Evolutionary conservation across 2,329 filamentous ascomycete genomes (phyloP).

Genomic region (Leptographium lundbergii): DNA sequence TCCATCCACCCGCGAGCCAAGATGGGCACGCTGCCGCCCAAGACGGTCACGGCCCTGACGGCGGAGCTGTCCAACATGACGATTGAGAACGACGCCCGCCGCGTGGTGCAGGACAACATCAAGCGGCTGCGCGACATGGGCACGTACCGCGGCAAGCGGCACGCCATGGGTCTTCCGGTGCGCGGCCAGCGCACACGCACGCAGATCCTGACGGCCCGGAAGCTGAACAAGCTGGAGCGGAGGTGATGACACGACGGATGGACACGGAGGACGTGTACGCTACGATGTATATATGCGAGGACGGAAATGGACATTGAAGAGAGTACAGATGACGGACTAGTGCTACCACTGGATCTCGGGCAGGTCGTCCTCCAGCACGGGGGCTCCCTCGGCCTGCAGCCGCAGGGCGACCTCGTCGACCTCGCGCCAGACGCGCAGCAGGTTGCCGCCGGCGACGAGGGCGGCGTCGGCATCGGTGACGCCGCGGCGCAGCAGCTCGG

Average conservation of each 20-base stretch:
- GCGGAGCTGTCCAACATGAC: conserved; percentile 83
- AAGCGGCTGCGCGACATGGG: conserved; percentile 79
- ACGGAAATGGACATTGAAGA: too few relatives aligned
- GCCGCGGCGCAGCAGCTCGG: conserved; percentile 59
- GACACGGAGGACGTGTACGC: background rate
- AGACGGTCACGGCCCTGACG: conserved; percentile 70
- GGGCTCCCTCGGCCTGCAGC: conserved; percentile 46
- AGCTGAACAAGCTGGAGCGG: conserved; percentile 47
- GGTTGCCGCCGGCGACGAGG: conserved; percentile 67
- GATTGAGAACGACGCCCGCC: conserved; percentile 77
- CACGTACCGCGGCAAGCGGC: conserved; percentile 73
- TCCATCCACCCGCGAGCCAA: conserved; percentile 75
- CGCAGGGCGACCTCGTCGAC: conserved; percentile 59
- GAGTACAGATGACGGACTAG: too few relatives aligned
- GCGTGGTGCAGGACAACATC: conserved; percentile 75
- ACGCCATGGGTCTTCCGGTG: conserved; percentile 86
- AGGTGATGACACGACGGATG: conserved; percentile 14
- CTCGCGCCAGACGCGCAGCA: conserved; percentile 72
- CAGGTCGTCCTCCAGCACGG: conserved; percentile 41
- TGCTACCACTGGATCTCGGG: conserved; percentile 2
- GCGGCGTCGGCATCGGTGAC: conserved; percentile 61
- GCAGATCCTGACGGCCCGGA: conserved; percentile 50
- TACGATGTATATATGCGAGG: background rate
- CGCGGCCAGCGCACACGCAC: conserved; percentile 79
- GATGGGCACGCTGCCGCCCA: conserved; percentile 60